Evolutionary conservation across 208 protist species (phyloP).

Genomic region (Kentomonas sorsogonicus): DNA sequence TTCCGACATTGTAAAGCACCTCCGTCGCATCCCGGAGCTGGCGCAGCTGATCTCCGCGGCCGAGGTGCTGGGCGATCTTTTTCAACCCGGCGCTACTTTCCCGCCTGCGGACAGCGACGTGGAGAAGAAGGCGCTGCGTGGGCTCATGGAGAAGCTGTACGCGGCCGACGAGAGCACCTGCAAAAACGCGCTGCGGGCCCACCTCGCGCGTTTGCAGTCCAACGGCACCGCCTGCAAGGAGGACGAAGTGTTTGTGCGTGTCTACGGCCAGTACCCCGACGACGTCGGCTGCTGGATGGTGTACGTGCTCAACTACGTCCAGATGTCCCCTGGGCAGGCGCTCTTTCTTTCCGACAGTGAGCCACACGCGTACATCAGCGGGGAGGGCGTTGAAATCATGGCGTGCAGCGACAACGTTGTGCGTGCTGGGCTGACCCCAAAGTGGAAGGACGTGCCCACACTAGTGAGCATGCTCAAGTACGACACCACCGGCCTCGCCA

Average conservation of each 20-base stretch:
- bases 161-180: slow-evolving; percentile 25
- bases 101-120: slow-evolving; percentile 23
- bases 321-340: slow-evolving; percentile 90
- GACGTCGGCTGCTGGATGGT: slow-evolving; percentile 98
- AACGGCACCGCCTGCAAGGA: slow-evolving; percentile 32
- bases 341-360: slow-evolving; percentile 96
- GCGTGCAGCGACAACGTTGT: slow-evolving; percentile 97
- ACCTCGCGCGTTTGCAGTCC: slow-evolving; percentile 39
- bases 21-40: slow-evolving; percentile 53
- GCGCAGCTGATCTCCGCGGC: slow-evolving; percentile 28
- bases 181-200: slow-evolving; percentile 38
- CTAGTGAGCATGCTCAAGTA: slow-evolving; percentile 92
- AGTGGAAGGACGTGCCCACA: slow-evolving; percentile 95
- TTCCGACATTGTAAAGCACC: slow-evolving; percentile 72
- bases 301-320: slow-evolving; percentile 96
- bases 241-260: slow-evolving; percentile 71
- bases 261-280: slow-evolving; percentile 92
- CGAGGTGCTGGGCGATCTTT: slow-evolving; percentile 19
- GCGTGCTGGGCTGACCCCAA: slow-evolving; percentile 95
- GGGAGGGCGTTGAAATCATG: slow-evolving; percentile 97
- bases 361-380: slow-evolving; percentile 97
- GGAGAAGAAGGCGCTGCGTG: slow-evolving; percentile 50
- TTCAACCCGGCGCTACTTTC: slow-evolving; percentile 1
- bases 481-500: slow-evolving; percentile 57
- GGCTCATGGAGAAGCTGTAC: slow-evolving; percentile 69